Conservation (phyloP, 202 grass and related monocot genomes). For the Dendrocalamus latiflorus region DNA sequence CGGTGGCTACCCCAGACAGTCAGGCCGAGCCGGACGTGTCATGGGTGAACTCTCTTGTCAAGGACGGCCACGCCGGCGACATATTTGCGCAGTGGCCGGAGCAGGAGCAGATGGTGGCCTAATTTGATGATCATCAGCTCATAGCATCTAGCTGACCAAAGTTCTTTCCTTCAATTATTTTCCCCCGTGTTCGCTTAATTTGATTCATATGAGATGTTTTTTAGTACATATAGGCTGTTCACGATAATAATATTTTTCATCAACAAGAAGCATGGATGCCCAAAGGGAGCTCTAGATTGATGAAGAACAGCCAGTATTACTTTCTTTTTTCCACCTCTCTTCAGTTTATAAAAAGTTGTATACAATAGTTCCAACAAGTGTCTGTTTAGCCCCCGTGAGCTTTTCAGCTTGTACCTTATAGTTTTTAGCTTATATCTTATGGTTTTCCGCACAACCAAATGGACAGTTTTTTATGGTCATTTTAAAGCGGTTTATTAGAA, state of each 20-base stretch:
- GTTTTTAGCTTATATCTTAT: too few species aligned
- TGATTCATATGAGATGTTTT: conserved; percentile 53
- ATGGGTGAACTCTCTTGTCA: too few species aligned
- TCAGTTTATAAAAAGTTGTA: conserved; percentile 34
- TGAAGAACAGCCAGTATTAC: conserved; percentile 37
- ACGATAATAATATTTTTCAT: conserved; percentile 33
- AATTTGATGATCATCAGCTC: conserved; percentile 19
- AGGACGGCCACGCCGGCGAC: conserved; percentile 58
- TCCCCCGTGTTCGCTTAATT: conserved; percentile 46
- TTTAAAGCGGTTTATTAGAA: too few species aligned
- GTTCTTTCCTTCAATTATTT: conserved; percentile 90
- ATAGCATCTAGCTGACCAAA: conserved; percentile 65
- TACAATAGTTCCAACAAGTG: conserved; percentile 35
- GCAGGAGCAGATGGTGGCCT: conserved; percentile 84
- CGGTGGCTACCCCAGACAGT: not conserved
- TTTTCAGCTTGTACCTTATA: too few species aligned
- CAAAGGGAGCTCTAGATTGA: conserved; percentile 51
- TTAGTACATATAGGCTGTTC: conserved; percentile 57
- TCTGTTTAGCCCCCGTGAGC: too few species aligned
- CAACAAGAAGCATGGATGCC: conserved; percentile 45
- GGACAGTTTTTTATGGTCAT: too few species aligned
- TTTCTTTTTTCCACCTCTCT: not conserved
- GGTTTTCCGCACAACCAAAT: too few species aligned
- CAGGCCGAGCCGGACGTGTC: conserved; percentile 48
- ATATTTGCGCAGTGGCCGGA: conserved; percentile 81